Evolutionary conservation across 202 grass and related monocot genomes (phyloP).

Genomic region (Bolboschoenoplectus hybrid): DNA sequence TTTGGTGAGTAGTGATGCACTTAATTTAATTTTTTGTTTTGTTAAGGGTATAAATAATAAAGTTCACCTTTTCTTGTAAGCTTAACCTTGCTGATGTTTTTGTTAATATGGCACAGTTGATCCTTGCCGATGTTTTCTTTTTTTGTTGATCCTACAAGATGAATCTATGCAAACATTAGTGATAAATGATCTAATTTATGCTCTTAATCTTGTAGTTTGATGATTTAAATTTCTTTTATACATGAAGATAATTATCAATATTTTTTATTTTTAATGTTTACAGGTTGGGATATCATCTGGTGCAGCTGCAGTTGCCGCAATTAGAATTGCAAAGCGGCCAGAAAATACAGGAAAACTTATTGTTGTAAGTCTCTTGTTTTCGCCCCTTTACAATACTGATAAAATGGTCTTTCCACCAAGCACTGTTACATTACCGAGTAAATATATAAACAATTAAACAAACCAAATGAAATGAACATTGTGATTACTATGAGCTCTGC

Average conservation of each 20-base stretch:
- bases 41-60: no score
- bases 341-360: conserved; percentile 63
- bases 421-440: no score
- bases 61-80: no score
- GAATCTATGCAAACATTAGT: not conserved
- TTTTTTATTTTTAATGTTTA: no score
- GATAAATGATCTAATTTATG: not conserved
- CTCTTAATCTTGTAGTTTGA: not conserved
- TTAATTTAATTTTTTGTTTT: no score
- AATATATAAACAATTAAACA: no score
- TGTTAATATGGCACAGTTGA: no score
- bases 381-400: not conserved
- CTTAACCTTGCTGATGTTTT: no score
- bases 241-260: not conserved
- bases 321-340: conserved; percentile 51
- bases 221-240: not conserved
- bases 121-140: no score
- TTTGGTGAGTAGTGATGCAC: conserved; percentile 30
- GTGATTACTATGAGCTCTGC: no score
- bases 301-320: conserved; percentile 55
- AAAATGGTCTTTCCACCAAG: no score
- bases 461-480: no score
- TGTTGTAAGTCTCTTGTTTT: conserved; percentile 43
- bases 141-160: not conserved
- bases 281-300: conserved; percentile 70